phyloP scores from a whole-genome alignment of 2,329 filamentous ascomycete species.

The Pseudogymnoascus sp. region DNA sequence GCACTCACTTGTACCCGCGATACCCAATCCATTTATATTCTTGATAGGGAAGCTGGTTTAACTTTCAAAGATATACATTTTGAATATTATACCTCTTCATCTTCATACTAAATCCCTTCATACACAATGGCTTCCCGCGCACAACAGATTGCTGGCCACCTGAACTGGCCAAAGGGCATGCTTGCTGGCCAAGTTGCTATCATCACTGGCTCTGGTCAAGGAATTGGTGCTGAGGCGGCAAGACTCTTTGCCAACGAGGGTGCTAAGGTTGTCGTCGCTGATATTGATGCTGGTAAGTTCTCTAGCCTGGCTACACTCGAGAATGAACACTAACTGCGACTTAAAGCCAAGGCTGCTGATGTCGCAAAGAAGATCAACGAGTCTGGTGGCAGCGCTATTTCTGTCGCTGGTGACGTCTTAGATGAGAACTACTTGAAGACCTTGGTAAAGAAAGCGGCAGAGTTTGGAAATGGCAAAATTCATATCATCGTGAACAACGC shows the following conservation, averaged over 20 bases:
- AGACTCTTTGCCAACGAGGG: conserved; percentile 81
- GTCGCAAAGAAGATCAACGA: conserved; percentile 65
- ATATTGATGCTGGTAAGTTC: conserved; percentile 64
- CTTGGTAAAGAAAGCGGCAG: conserved; percentile 67
- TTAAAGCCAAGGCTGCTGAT: conserved; percentile 56
- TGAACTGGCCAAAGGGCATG: conserved; percentile 76
- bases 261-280: conserved; percentile 73
- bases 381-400: conserved; percentile 57
- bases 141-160: conserved; percentile 66
- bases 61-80: not conserved
- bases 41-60: not conserved
- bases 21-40: not conserved
- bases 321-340: conserved; percentile 14
- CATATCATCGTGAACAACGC: conserved; percentile 90
- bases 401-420: conserved; percentile 70
- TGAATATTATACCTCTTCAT: not conserved
- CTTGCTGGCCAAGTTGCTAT: conserved; percentile 77
- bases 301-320: conserved; percentile 8
- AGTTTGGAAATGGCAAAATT: conserved; percentile 80
- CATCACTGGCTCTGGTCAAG: conserved; percentile 78
- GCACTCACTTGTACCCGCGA: not conserved
- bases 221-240: conserved; percentile 80
- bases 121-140: conserved; percentile 42
- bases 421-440: conserved; percentile 61
- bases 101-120: not conserved